Percentiles rank a stretch among this genome's conserved stretches.
phyloP scores from a whole-genome alignment of 164 flowering plant genomes.

The Chimonanthus salicifolius region DNA sequence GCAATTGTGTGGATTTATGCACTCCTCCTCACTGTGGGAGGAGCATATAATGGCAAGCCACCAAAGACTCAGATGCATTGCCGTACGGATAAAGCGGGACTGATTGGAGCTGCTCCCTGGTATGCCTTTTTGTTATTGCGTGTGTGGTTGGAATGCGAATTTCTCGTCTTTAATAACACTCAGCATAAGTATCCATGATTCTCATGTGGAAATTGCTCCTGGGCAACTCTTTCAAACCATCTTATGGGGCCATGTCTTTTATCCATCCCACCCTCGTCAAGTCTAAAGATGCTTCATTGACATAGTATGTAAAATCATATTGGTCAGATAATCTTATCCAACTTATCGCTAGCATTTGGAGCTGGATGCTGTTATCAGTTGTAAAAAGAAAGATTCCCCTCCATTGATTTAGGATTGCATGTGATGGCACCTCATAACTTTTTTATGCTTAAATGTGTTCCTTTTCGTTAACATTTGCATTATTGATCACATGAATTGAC shows the following conservation, averaged over 20 bases:
- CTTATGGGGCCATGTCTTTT: no score
- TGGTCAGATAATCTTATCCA: no score
- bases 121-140: slow-evolving; percentile 13
- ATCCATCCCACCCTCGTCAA: no score
- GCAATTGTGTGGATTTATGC: slow-evolving; percentile 88
- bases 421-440: background rate
- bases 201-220: no score
- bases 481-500: background rate
- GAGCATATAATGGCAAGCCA: slow-evolving; percentile 65
- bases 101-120: slow-evolving; percentile 86
- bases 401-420: no score
- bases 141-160: background rate
- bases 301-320: no score
- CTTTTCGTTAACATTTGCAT: background rate
- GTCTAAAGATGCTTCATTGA: no score
- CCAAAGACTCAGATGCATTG: slow-evolving; percentile 63
- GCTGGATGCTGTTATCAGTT: no score
- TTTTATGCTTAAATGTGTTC: background rate
- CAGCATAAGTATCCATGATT: no score
- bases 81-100: slow-evolving; percentile 86
- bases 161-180: background rate
- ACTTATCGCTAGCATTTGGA: no score
- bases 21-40: slow-evolving; percentile 90
- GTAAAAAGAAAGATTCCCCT: no score
- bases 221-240: no score